These are phyloP conservation scores for Fusarium udum DNA, from an alignment of 2,329 filamentous ascomycete species.

Conservation along the genomic window DNA sequence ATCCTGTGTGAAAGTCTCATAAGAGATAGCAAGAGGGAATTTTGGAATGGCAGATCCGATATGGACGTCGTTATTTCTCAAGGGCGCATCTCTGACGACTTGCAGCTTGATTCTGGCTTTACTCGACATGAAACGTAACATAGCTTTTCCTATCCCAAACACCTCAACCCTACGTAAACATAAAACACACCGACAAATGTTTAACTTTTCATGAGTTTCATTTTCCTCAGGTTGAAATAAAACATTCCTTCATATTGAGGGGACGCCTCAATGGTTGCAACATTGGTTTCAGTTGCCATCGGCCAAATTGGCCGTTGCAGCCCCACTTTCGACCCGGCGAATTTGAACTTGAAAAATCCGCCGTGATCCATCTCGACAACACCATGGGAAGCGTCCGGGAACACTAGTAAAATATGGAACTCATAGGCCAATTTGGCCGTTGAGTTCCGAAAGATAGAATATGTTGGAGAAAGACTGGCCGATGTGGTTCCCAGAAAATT, in stretches of 20 bases:
- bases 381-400: neutral
- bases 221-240: neutral
- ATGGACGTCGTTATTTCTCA: neutral
- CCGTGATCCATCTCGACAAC: neutral
- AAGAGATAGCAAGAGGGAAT: accelerated
- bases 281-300: neutral
- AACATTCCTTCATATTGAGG: accelerated
- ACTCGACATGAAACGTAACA: accelerated
- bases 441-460: accelerated
- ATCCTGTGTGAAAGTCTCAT: accelerated
- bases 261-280: too few relatives aligned
- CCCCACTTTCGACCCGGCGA: neutral
- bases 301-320: neutral
- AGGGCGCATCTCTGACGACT: accelerated
- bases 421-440: neutral
- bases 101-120: accelerated
- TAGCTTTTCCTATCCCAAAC: accelerated
- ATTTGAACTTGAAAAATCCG: neutral
- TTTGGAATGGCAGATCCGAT: neutral
- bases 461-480: accelerated
- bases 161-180: neutral
- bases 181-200: neutral
- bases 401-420: too few relatives aligned
- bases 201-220: too few relatives aligned
- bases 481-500: accelerated